phyloP scores from a whole-genome alignment of 306 rosid genomes.

The Gastrolobium villosum region DNA sequence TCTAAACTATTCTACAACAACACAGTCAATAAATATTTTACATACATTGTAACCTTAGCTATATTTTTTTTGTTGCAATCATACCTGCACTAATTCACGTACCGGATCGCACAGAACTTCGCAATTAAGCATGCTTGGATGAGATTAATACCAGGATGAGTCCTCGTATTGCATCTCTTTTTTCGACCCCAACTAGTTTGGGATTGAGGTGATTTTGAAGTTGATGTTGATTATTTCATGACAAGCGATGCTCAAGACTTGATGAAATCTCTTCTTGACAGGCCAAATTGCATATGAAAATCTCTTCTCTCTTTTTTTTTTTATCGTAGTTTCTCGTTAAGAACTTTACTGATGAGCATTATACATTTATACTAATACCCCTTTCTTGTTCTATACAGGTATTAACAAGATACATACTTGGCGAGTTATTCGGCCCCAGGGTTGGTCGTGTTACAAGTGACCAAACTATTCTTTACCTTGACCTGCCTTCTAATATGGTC shows the following conservation, averaged over 20 bases:
- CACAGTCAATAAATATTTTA: too few species aligned
- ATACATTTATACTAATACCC: slow-evolving; percentile 38
- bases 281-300: background rate
- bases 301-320: too few species aligned
- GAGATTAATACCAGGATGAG: too few species aligned
- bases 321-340: slow-evolving; percentile 9
- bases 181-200: too few species aligned
- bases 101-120: too few species aligned
- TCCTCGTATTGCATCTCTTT: too few species aligned
- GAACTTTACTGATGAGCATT: background rate
- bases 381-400: slow-evolving; percentile 55
- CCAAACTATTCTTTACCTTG: slow-evolving; percentile 65
- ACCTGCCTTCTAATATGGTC: slow-evolving; percentile 90
- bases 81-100: too few species aligned
- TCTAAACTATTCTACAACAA: too few species aligned
- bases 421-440: slow-evolving; percentile 74
- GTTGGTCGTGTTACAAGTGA: slow-evolving; percentile 64
- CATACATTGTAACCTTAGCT: too few species aligned
- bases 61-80: too few species aligned
- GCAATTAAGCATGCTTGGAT: too few species aligned
- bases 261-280: background rate
- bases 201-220: too few species aligned
- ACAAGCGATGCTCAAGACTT: background rate
- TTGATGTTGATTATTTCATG: background rate
- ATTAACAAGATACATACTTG: slow-evolving; percentile 71